Conservation (phyloP, 257 asterid species). For the Eustoma russellianum region DNA sequence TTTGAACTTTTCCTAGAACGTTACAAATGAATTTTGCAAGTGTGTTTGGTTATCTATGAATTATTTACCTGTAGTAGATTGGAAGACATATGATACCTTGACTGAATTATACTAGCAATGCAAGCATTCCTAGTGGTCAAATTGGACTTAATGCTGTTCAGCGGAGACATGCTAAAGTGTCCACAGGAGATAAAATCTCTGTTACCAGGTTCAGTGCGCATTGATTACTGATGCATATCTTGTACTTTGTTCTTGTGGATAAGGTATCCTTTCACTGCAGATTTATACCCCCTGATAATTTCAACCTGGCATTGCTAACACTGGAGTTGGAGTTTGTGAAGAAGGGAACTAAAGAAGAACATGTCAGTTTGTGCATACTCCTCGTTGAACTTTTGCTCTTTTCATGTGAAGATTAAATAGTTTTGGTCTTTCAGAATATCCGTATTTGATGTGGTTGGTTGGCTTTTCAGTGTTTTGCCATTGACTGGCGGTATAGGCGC, state of each 20-base stretch:
- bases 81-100: conserved; percentile 33
- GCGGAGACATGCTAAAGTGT: conserved; percentile 82
- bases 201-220: conserved; percentile 49
- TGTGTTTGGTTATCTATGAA: neutral
- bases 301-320: conserved; percentile 68
- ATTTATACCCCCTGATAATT: conserved; percentile 75
- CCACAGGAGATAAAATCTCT: conserved; percentile 63
- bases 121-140: conserved; percentile 43
- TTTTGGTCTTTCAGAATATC: neutral
- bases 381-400: neutral
- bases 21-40: neutral
- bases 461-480: neutral
- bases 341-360: conserved; percentile 84
- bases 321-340: conserved; percentile 96
- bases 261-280: conserved; percentile 25
- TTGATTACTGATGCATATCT: neutral
- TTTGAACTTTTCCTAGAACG: neutral
- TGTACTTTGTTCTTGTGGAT: neutral
- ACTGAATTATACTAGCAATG: conserved; percentile 58
- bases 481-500: too few relatives aligned
- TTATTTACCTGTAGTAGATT: neutral
- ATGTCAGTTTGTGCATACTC: conserved; percentile 28
- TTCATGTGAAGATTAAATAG: neutral
- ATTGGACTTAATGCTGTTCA: conserved; percentile 84
- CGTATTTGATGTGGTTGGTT: neutral